Evolutionary conservation across 1,284 basidiomycete genomes (phyloP), one percentile per base, ranked within the genome.

Genomic region (Tremellales sp.): DNA sequence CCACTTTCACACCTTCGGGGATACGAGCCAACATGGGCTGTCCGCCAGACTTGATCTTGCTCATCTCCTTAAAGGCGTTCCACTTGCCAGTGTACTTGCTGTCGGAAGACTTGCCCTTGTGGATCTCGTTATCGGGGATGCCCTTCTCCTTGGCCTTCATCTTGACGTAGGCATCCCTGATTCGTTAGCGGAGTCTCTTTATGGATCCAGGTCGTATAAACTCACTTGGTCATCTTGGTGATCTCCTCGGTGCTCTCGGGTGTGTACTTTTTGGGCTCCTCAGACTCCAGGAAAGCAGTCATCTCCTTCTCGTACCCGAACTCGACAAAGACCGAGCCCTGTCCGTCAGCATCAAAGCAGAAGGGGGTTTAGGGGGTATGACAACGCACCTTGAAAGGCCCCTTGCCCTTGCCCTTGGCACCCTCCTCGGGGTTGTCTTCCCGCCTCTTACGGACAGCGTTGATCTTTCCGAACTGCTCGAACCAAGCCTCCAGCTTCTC

Each of bases 121-220:
- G 46, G 31, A 54, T 47, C 29, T 57, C 52, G 11, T 78, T 74
- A 43, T 62, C 68, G 54, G 75, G 72, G 49, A 80, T 75, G 36
- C 91, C 91, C 75, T 97, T 96, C 77, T 97, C 93, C 75, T 89
- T 87, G 75, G 93, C 89, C 77, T 97, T 98, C 90, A 93, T 94
- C 59, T 89, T 83, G 65, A 91, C 90, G 74, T 97, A 98, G 6
- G 79, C 89, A 56, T 86, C 85, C 70, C 87, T 89, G 60, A 23
- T 8, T 6, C 13, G 21, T 42, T 17, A 53, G 49, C 10, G 4
- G 15, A 15, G 8, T 31, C 5, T 13, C 33, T n/a, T 5, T 17
- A 36, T n/a, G 4, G 29, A n/a, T n/a, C n/a, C n/a, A 7, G 13
- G 33, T 6, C 33, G 6, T 15, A 17, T 7, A 5, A 36, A 71